These are phyloP conservation scores for Chlamydomonas reinhardtii DNA, from an alignment of 163 green algal genomes.

Conservation along the genomic window DNA sequence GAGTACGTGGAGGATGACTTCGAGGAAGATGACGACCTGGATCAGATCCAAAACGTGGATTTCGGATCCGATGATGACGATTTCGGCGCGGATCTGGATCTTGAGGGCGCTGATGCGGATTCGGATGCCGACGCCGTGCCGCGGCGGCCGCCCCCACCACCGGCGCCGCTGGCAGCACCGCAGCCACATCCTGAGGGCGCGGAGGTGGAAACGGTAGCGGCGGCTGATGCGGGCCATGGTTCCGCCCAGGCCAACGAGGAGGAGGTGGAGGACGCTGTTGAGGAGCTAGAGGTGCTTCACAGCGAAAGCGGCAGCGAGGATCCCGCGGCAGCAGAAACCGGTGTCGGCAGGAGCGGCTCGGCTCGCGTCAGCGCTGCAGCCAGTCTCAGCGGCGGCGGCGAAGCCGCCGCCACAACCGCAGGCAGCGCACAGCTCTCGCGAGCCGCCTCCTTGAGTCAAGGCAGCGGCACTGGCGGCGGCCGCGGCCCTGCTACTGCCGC, in stretches of 20 bases:
- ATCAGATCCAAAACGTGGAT: conserved; percentile 13
- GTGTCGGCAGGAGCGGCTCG: no score
- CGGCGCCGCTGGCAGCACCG: neutral
- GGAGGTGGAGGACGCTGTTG: neutral
- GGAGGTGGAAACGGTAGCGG: neutral
- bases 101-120: neutral
- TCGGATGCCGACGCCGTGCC: neutral
- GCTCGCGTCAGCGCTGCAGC: neutral
- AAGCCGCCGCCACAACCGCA: no score
- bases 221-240: no score
- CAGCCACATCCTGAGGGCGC: no score
- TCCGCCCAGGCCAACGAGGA: no score
- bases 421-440: no score
- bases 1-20: conserved; percentile 3
- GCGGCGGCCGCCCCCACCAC: neutral
- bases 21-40: conserved; percentile 15
- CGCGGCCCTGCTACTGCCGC: neutral
- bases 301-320: neutral
- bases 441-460: neutral
- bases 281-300: neutral
- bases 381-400: no score
- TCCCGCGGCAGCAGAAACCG: no score
- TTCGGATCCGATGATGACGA: conserved; percentile 6
- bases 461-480: neutral
- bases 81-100: neutral